These are phyloP conservation scores for Tricholoma sp. DNA, from an alignment of 768 basidiomycete genomes.

Conservation along the genomic window DNA sequence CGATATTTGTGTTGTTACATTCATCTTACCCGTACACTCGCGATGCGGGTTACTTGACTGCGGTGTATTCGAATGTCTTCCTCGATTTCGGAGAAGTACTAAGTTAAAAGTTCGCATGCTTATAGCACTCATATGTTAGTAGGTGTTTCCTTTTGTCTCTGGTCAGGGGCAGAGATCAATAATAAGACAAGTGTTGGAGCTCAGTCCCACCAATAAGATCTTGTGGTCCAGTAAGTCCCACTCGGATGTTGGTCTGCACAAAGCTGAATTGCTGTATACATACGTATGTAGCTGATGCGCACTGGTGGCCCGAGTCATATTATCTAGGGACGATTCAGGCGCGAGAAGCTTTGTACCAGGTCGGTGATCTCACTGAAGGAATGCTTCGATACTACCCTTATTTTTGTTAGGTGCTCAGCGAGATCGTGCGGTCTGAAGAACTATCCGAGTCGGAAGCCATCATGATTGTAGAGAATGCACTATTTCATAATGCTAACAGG, in stretches of 20 bases:
- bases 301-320: slow-evolving; percentile 76
- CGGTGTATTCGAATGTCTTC: slow-evolving; percentile 70
- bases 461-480: slow-evolving; percentile 43
- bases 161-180: slow-evolving; percentile 55
- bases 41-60: slow-evolving; percentile 72
- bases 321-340: slow-evolving; percentile 66
- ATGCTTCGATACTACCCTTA: neutral
- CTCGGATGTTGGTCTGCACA: neutral
- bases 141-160: slow-evolving; percentile 67
- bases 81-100: slow-evolving; percentile 72
- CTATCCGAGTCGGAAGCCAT: slow-evolving; percentile 53
- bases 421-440: slow-evolving; percentile 41
- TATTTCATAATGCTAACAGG: slow-evolving; percentile 65
- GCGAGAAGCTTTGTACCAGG: slow-evolving; percentile 55
- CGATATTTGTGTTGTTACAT: slow-evolving; percentile 66
- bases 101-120: neutral
- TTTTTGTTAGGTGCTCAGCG: slow-evolving; percentile 47
- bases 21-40: slow-evolving; percentile 75
- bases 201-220: slow-evolving; percentile 73
- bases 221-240: slow-evolving; percentile 68
- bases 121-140: neutral
- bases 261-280: neutral
- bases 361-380: slow-evolving; percentile 17
- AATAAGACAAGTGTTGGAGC: slow-evolving; percentile 61
- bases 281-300: slow-evolving; percentile 45